Evolutionary conservation across 1,284 basidiomycete species (phyloP).

Genomic region (Cutaneotrichosporon daszewskae): DNA sequence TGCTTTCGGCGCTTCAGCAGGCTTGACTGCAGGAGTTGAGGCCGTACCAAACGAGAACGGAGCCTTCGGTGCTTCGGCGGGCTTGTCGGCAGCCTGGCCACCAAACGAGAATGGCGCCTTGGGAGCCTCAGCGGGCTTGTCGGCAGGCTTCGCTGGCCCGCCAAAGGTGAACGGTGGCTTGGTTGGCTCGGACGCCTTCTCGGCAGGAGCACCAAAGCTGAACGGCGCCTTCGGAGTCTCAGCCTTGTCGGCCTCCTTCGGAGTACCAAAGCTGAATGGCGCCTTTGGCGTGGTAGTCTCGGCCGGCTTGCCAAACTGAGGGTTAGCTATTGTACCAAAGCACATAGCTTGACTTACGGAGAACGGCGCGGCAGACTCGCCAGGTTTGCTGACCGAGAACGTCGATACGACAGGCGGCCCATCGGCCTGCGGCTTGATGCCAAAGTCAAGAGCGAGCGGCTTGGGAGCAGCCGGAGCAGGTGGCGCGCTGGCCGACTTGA

Average conservation of each 20-base stretch:
- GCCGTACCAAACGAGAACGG: constrained; percentile 17
- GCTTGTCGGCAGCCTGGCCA: constrained; percentile 7
- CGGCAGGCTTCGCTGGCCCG: constrained; percentile 4
- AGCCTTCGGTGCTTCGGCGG: background rate
- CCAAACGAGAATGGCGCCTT: constrained; percentile 19
- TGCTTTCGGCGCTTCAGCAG: constrained; percentile 8
- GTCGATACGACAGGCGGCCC: constrained; percentile 1
- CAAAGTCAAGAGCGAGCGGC: constrained; percentile 29
- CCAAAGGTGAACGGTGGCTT: constrained; percentile 26
- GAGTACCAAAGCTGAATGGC: constrained; percentile 14
- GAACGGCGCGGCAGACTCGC: background rate
- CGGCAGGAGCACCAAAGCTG: constrained; percentile 1
- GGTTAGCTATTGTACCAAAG: background rate
- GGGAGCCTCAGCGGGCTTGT: constrained; percentile 8
- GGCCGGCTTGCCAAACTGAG: constrained; percentile 11
- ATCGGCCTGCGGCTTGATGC: constrained; percentile 13
- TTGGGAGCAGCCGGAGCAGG: constrained; percentile 6
- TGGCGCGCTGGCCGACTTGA: constrained; percentile 1
- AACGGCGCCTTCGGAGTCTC: constrained; percentile 2
- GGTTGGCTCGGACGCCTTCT: no score
- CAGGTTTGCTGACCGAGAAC: background rate
- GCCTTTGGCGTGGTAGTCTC: constrained; percentile 13
- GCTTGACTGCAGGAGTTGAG: constrained; percentile 7
- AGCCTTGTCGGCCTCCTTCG: constrained; percentile 2
- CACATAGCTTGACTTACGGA: background rate